Evolutionary conservation across 2,329 filamentous ascomycete genomes (phyloP).

Genomic region (Magnaporthiopsis incrustans): DNA sequence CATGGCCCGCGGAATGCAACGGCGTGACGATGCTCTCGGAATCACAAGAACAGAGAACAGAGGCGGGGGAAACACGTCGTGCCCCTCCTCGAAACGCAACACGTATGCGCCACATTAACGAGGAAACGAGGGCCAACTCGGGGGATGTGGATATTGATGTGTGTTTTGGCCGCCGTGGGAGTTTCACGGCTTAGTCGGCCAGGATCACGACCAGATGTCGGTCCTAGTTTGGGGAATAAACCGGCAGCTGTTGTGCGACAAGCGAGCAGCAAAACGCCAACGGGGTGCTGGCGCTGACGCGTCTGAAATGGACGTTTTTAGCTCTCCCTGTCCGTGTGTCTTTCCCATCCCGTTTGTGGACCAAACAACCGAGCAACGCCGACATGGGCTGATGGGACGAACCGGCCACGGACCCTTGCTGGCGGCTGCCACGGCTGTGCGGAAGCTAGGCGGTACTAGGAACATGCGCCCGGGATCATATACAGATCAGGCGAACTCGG

Average conservation of each 20-base stretch:
- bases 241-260: background rate
- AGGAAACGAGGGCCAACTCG: background rate
- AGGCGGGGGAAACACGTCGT: background rate
- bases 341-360: background rate
- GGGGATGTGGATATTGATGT: background rate
- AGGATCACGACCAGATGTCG: too few species aligned
- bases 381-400: background rate
- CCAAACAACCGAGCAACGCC: background rate
- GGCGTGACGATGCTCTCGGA: background rate
- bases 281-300: too few species aligned
- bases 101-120: background rate
- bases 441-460: background rate
- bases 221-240: background rate
- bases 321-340: too few species aligned
- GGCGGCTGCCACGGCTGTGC: background rate
- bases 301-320: too few species aligned
- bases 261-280: too few species aligned
- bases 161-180: background rate
- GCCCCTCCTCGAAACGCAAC: background rate
- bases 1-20: background rate
- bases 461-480: too few species aligned
- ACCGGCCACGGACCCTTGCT: background rate
- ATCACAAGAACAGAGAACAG: background rate
- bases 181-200: too few species aligned
- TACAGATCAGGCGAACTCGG: too few species aligned